A percentile compares a stretch with the other conserved stretches of the same genome.
These are phyloP conservation scores for Oryza glumipatula DNA, from an alignment of 176 grass and related monocot species.

Conservation along the genomic window DNA sequence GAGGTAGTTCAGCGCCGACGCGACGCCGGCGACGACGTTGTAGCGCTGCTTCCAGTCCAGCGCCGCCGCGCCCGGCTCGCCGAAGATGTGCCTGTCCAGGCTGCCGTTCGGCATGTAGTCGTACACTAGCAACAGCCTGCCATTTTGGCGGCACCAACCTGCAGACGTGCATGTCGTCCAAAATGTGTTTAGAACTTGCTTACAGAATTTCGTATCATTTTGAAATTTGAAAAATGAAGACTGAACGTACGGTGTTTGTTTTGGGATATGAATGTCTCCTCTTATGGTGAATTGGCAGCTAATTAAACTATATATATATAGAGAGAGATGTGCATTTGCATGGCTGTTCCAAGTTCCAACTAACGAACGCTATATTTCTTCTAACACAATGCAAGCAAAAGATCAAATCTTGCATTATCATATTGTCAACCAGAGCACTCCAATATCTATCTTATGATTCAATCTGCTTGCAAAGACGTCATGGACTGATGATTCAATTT, in stretches of 20 bases:
- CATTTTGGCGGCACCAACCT: constrained; percentile 87
- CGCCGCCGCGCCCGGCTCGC: constrained; percentile 12
- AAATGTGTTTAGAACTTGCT: not conserved
- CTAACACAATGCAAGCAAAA: no score
- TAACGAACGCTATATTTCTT: no score
- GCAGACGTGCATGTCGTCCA: not conserved
- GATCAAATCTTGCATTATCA: not conserved
- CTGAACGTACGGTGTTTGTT: not conserved
- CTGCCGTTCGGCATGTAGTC: constrained; percentile 87
- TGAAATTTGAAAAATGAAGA: not conserved
- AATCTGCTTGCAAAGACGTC: not conserved
- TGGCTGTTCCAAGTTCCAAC: no score
- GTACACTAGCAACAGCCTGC: constrained; percentile 76
- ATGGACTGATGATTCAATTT: not conserved
- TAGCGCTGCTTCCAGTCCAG: constrained; percentile 73
- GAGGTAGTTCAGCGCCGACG: constrained; percentile 85
- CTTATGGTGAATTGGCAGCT: no score
- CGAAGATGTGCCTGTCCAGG: constrained; percentile 60
- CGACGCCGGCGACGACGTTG: constrained; percentile 65
- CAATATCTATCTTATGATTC: not conserved
- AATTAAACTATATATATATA: no score
- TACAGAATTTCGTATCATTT: not conserved
- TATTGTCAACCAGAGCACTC: not conserved
- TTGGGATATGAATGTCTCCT: not conserved
- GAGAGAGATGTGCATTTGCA: no score